Evolutionary conservation across 2,329 filamentous ascomycete species (phyloP), one percentile per base, ranked within the genome.

Genomic region (Pseudohalonectria lignicola): DNA sequence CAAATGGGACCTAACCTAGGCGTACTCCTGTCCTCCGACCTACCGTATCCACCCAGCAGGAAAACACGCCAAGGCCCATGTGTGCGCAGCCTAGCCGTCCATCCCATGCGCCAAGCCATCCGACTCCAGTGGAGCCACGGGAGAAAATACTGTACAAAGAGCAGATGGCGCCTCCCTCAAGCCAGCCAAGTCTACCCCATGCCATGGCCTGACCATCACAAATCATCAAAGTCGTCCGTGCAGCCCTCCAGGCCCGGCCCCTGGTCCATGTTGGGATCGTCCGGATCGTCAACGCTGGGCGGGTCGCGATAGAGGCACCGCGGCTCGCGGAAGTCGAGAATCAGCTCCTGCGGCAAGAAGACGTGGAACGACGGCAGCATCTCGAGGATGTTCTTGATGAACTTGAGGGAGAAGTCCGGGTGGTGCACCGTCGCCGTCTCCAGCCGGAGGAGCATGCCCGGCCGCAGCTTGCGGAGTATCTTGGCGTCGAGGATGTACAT

Each of bases 341-440:
- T 83, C 45, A 83, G 60, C 46, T 80, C 74, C 53, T 88, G 85
- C 1, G 74, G 69, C 19, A 87, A 60, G 40, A 76, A 74, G 0
- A 64, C 70, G 51, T 82, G 76, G 51, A 82, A 84, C 0, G 70
- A 72, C 3, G 75, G 75, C 40, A 72, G 69, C 10, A 79, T 53
- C 0, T 65, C 65, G 20, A 61, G 52, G 13, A 81, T 53, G 2
- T 65, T 57, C 50, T 79, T 79, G 52, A 87, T 72, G 53, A 82
- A 86, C 44, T 64, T 66, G 18, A 85, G 42, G 3, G 76, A 80
- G 18, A 67, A 66, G 43, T 67, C 15, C 2, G 36, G 36, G 19
- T 37, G 36, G 19, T 17, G 69, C 28, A 79, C 54, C 41, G 68
- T 58, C 49, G 66, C 71, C 17, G 80, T 61, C 2, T 53, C 56